Evolutionary conservation across 768 basidiomycete genomes (phyloP), one percentile per base, ranked within the genome.

Genomic region (Boletus rubroflammeus): DNA sequence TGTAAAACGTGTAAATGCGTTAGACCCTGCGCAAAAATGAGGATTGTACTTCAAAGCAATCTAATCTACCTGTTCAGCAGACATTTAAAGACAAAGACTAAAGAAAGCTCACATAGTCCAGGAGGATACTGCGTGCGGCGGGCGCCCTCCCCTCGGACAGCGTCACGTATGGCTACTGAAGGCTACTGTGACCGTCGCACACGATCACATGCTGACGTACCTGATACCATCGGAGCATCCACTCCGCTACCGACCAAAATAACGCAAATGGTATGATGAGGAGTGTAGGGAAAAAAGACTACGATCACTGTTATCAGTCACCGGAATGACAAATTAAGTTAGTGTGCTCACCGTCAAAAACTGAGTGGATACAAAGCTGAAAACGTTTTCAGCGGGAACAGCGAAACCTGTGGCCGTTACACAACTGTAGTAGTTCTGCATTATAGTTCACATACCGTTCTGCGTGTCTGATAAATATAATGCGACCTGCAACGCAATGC

Each of bases 241-340:
- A 81, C 59, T 87, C 84, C 29, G 78, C 66, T 23, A 73, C 71
- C 29, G 76, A 66, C 77, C 82, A 84, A 39, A 80, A 67, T 50
- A 73, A 69, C 0, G 73, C 79, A 31, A 78, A 56, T 3, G 85
- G 86, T 6, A 78, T 59, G 26, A 86, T 73, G 17, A 79, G 25
- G 23, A 78, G 62, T 4, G 77, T 78, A 1, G 85, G 84, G 60
- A 87, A 71, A 64, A 86, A 84, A 0, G 82, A 77, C 84, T 86
- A 31, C 9, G 26, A 45, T 56, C 28, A 48, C 36, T 26, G 23
- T 40, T 5, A 21, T 55, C 13, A 46, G 53, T 29, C 23, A 43
- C 17, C 8, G 36, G 14, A 38, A 11, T 25, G 7, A 38, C n/a
- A 15, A 3, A 34, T 38, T 11, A 10, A 40, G 42, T 31, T 21